Base-by-base conservation (phyloP, 306 rosid genomes). In the Rubus idaeus region DNA sequence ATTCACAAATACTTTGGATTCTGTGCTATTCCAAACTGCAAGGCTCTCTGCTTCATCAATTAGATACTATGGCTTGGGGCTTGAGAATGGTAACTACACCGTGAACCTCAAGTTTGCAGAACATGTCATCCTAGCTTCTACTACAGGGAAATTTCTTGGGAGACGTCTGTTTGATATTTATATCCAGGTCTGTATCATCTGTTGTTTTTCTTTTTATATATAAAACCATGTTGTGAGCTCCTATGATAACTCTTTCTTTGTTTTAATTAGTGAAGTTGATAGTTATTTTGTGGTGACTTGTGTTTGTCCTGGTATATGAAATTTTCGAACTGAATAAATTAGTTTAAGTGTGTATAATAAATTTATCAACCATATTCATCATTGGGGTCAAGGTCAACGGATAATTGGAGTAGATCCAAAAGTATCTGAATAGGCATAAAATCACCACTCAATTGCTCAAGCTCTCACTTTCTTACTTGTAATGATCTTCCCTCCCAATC, bases 51-150 rank as follows among this genome's bases (percentile, higher is more conserved):
- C 97, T 80, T 91, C 96, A 41, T 93, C 98, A 26, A 60, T 93
- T 46, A 88, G 98, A 82, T 91, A 93, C 85, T 89, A 80, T 71
- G 97, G 98, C 13, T 47, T 91, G 60, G 95, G 98, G 41, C 86
- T 91, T 49, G 76, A 91, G 71, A 89, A 91, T 72, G 96, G 97
- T 2, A 70, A 78, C 77, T 91, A 91, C 81, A 89, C 82, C 35
- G 82, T 93, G 39, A 83, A 78, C 63, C 97, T 93, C 71, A 86
- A 87, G 73, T 93, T 93, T 77, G 84, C 89, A 2, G 96, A 93
- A 82, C 83, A 75, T 39, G 78, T 77, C 69, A 77, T 89, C 68
- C 62, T 21, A 12, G 78, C 85, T 66, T 1, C 82, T 73, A 8
- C 61, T 17, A 21, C 84, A 0, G 90, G 98, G 96, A 44, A 26